A percentile compares a stretch with the other conserved stretches of the same genome.
phyloP scores from a whole-genome alignment of 805 yeast genomes.

The Danielia reshetovae region DNA sequence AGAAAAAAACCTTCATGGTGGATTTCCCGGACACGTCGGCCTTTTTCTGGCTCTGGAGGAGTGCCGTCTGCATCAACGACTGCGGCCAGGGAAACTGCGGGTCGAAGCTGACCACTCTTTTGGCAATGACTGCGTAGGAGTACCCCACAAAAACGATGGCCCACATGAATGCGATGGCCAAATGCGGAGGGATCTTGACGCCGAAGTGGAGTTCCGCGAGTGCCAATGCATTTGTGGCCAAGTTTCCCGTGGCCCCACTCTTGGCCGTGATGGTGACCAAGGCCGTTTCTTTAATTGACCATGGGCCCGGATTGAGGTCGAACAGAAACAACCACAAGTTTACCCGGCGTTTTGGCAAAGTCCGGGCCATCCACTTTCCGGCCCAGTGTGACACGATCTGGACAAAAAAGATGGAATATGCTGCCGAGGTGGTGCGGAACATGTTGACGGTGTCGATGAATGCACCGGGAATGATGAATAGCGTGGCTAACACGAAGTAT shows the following conservation, averaged over 20 bases:
- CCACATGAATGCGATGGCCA: slow-evolving; percentile 46
- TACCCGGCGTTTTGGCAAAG: slow-evolving; percentile 32
- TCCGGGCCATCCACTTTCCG: slow-evolving; percentile 43
- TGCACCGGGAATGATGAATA: slow-evolving; percentile 40
- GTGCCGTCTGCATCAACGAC: slow-evolving; percentile 47
- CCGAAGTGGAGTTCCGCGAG: slow-evolving; percentile 44
- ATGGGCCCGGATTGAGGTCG: slow-evolving; percentile 48
- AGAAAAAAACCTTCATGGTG: slow-evolving; percentile 37
- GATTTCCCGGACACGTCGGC: slow-evolving; percentile 1
- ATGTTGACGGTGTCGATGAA: slow-evolving; percentile 40
- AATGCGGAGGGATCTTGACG: slow-evolving; percentile 24
- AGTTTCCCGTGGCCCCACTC: slow-evolving; percentile 49
- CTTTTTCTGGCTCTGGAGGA: slow-evolving; percentile 20
- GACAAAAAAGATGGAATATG: slow-evolving; percentile 49
- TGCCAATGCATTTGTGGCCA: slow-evolving; percentile 46
- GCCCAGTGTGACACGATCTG: slow-evolving; percentile 47
- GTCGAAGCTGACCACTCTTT: slow-evolving; percentile 42
- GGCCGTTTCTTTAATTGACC: slow-evolving; percentile 53
- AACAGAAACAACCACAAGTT: slow-evolving; percentile 21
- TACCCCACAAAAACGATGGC: slow-evolving; percentile 51
- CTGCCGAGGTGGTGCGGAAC: slow-evolving; percentile 44
- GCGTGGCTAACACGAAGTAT: slow-evolving; percentile 27
- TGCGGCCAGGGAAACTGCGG: slow-evolving; percentile 48
- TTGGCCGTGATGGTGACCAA: slow-evolving; percentile 50
- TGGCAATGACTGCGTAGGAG: slow-evolving; percentile 50